Evolutionary conservation across 2,329 filamentous ascomycete genomes (phyloP).

Genomic region (Amphichorda felina): DNA sequence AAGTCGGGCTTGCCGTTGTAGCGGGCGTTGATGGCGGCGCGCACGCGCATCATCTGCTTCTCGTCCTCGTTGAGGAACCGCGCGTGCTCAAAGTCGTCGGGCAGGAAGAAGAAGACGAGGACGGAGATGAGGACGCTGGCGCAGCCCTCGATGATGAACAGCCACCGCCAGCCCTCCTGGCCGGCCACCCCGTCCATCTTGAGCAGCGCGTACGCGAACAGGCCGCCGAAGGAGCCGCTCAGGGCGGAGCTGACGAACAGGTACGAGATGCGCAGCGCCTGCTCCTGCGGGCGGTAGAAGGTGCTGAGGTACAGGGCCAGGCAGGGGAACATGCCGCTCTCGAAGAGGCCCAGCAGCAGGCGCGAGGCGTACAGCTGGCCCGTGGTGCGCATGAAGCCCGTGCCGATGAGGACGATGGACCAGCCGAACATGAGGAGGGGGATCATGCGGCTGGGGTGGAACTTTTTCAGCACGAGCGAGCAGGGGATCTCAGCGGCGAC

Average conservation of each 20-base stretch:
- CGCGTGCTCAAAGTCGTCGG: conserved; percentile 71
- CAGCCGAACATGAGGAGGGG: conserved; percentile 43
- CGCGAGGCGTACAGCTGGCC: conserved; percentile 53
- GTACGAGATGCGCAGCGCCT: conserved; percentile 67
- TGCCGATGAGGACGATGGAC: conserved; percentile 49
- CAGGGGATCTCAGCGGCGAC: conserved; percentile 16
- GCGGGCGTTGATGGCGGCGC: conserved; percentile 6
- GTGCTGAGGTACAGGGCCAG: conserved; percentile 73
- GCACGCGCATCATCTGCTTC: conserved; percentile 8
- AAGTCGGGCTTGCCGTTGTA: conserved; percentile 8
- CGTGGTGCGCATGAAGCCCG: conserved; percentile 54
- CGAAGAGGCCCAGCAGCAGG: conserved; percentile 60
- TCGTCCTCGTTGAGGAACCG: conserved; percentile 42
- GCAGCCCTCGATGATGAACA: conserved; percentile 60
- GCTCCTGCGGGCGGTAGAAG: conserved; percentile 72
- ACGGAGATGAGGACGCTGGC: conserved; percentile 58
- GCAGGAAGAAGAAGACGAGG: conserved; percentile 63
- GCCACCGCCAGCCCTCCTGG: conserved; percentile 49
- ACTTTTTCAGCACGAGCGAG: conserved; percentile 15
- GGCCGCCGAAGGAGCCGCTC: conserved; percentile 65
- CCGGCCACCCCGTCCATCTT: conserved; percentile 54
- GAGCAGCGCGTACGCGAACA: conserved; percentile 60
- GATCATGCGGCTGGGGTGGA: conserved; percentile 12
- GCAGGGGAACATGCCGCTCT: conserved; percentile 66
- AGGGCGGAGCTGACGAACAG: conserved; percentile 78